A percentile compares a stretch with the other conserved stretches of the same genome.
These are phyloP conservation scores for Fusarium brevicatenulatum DNA, from an alignment of 2,329 filamentous ascomycete genomes.

Conservation along the genomic window DNA sequence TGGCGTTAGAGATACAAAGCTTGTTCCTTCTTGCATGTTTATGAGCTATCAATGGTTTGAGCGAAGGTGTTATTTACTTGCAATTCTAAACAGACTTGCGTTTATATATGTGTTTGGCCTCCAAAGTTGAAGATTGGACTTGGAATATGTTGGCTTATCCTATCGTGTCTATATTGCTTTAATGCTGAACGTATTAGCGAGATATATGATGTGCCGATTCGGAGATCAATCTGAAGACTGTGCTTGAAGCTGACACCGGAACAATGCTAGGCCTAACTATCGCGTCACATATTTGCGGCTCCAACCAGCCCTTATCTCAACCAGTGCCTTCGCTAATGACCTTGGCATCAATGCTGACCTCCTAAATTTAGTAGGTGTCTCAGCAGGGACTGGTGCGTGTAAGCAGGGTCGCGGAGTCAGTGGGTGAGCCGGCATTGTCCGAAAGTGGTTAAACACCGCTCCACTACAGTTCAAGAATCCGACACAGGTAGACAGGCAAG, in stretches of 20 bases:
- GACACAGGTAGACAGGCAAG: not conserved
- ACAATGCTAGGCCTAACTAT: not conserved
- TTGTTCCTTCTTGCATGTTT: not conserved
- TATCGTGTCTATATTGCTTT: not conserved
- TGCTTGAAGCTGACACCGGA: not conserved
- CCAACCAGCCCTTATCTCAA: not conserved
- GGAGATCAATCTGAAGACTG: not conserved
- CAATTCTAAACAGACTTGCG: not conserved
- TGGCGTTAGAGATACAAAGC: too few relatives aligned
- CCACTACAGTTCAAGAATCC: not conserved
- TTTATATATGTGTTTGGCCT: too few relatives aligned
- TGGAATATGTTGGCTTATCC: too few relatives aligned
- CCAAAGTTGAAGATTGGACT: too few relatives aligned
- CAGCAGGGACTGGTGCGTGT: not conserved
- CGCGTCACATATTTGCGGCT: too few relatives aligned
- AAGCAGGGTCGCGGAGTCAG: not conserved
- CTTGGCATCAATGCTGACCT: too few relatives aligned
- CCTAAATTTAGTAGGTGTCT: not conserved
- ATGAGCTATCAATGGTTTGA: not conserved
- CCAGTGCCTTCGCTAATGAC: not conserved
- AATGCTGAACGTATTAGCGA: not conserved
- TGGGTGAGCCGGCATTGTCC: not conserved
- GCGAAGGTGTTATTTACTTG: not conserved
- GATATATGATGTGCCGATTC: not conserved
- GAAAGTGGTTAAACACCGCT: not conserved